phyloP scores from a whole-genome alignment of 345 rosid genomes.

The Camelina hispida region DNA sequence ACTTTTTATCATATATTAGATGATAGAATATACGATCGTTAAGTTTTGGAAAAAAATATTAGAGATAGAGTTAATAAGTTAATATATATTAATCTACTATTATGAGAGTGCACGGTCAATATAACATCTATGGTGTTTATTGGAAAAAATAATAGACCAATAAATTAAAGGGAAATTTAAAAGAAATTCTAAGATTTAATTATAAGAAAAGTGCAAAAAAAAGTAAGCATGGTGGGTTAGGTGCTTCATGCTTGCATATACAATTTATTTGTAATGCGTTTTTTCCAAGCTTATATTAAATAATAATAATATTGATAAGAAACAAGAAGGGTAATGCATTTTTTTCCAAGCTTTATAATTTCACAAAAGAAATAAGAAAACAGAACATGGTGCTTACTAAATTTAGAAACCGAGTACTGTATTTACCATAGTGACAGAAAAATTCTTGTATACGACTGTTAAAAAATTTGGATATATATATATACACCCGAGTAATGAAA shows the following conservation, averaged over 20 bases:
- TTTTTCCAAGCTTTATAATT: conserved; percentile 13
- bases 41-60: neutral
- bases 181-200: neutral
- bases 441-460: neutral
- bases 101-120: neutral
- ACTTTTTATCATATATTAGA: neutral
- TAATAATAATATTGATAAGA: neutral
- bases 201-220: neutral
- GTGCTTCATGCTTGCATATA: conserved; percentile 19
- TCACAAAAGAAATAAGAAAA: neutral
- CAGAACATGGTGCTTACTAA: neutral
- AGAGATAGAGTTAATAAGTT: neutral
- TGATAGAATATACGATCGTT: too few relatives aligned
- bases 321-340: neutral
- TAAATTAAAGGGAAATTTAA: too few relatives aligned
- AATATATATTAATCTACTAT: neutral
- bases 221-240: conserved; percentile 36
- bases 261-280: conserved; percentile 3
- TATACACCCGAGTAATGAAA: neutral
- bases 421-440: neutral
- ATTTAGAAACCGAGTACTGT: too few relatives aligned
- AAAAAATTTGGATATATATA: neutral
- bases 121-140: neutral
- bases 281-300: conserved; percentile 18
- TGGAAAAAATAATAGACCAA: neutral